Percentiles rank a stretch among this genome's conserved stretches.
These are phyloP conservation scores for Saccharomycopsis hybrid DNA, from an alignment of 1,139 yeast species.

Conservation along the genomic window DNA sequence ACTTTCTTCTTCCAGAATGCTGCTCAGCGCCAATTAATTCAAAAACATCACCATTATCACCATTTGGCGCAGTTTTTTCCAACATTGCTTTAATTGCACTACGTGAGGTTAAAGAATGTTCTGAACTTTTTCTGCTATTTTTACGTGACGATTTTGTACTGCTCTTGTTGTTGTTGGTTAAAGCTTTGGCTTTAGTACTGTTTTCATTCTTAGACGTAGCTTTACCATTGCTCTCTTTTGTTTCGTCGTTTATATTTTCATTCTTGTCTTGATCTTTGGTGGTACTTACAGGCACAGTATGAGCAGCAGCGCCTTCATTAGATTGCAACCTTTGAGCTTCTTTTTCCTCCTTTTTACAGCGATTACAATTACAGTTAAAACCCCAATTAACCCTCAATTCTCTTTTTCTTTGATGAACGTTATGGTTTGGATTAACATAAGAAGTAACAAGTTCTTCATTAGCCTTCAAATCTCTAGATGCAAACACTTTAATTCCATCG, in stretches of 20 bases:
- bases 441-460: conserved; percentile 68
- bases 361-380: conserved; percentile 61
- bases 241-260: not conserved
- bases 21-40: conserved; percentile 44
- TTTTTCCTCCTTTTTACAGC: conserved; percentile 51
- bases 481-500: conserved; percentile 53
- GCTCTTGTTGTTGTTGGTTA: no score
- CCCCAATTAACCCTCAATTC: conserved; percentile 79
- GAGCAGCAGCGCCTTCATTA: conserved; percentile 1
- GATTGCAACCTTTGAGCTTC: conserved; percentile 23
- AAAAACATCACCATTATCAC: no score
- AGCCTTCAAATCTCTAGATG: conserved; percentile 49
- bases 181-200: no score
- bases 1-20: conserved; percentile 55
- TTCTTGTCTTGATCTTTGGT: not conserved
- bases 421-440: conserved; percentile 64
- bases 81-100: conserved; percentile 45
- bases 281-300: not conserved
- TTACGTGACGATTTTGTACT: conserved; percentile 25
- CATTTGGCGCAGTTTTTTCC: conserved; percentile 31
- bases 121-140: conserved; percentile 26
- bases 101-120: conserved; percentile 25
- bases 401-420: conserved; percentile 57
- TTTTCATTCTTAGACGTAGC: not conserved
- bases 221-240: not conserved